phyloP scores from a whole-genome alignment of 1,284 basidiomycete species.

The Trametes pubescens region DNA sequence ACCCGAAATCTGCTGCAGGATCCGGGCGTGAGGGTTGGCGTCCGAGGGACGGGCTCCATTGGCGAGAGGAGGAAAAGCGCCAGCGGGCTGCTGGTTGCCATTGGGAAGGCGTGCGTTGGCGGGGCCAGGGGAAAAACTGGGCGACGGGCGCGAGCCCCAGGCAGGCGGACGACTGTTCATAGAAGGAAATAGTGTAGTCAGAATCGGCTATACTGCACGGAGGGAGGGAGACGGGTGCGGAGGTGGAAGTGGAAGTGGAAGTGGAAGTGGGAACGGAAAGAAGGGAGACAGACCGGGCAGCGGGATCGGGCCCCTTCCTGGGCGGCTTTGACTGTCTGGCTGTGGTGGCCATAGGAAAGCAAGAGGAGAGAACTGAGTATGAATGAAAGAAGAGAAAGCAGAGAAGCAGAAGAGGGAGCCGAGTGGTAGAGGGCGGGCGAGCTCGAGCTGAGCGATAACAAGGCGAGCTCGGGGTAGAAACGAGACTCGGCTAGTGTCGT shows the following conservation, averaged over 20 bases:
- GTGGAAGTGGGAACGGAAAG: conserved; percentile 22
- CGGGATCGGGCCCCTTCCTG: conserved; percentile 65
- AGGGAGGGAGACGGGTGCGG: conserved; percentile 9
- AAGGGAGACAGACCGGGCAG: conserved; percentile 57
- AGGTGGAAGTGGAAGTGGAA: conserved; percentile 22
- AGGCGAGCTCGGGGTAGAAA: conserved; percentile 37
- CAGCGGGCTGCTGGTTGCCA: conserved; percentile 47
- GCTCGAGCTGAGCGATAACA: conserved; percentile 43
- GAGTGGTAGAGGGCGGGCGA: conserved; percentile 22
- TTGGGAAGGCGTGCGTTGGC: conserved; percentile 59
- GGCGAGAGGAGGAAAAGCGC: conserved; percentile 57
- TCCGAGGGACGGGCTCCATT: conserved; percentile 57
- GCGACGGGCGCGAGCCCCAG: conserved; percentile 73
- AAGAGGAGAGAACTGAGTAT: conserved; percentile 30
- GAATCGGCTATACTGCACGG: conserved; percentile 7
- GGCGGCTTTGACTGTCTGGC: conserved; percentile 65
- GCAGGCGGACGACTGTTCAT: conserved; percentile 60
- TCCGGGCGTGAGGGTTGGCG: conserved; percentile 55
- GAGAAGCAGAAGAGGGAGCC: conserved; percentile 38
- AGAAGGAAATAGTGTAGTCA: conserved; percentile 34
- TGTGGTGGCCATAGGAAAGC: conserved; percentile 62
- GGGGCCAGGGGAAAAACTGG: conserved; percentile 67
- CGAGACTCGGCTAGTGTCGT: conserved; percentile 26
- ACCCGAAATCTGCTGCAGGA: conserved; percentile 67
- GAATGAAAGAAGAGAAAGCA: conserved; percentile 45